Evolutionary conservation across 176 grass and related monocot genomes (phyloP).

Genomic region (Rhipidocladum racemiflorum): DNA sequence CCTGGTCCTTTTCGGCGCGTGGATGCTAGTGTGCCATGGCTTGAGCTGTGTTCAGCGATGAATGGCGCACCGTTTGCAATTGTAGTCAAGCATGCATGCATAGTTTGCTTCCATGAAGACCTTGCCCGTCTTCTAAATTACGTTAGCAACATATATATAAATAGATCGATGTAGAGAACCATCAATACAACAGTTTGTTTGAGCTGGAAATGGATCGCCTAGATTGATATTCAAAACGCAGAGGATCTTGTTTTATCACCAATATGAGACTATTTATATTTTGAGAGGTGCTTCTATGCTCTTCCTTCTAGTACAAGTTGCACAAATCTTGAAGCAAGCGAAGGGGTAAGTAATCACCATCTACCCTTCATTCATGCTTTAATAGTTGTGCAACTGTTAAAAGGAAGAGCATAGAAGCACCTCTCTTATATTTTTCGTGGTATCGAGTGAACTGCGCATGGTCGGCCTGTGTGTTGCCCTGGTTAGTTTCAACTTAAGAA

Average conservation of each 20-base stretch:
- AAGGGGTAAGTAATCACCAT: too few relatives aligned
- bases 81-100: not conserved
- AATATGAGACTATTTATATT: too few relatives aligned
- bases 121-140: not conserved
- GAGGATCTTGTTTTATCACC: too few relatives aligned
- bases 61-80: not conserved
- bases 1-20: conserved; percentile 63
- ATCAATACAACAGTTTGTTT: not conserved
- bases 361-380: too few relatives aligned
- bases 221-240: not conserved
- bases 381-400: too few relatives aligned
- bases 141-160: not conserved
- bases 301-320: too few relatives aligned
- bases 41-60: conserved; percentile 54
- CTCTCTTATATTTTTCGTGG: too few relatives aligned
- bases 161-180: not conserved
- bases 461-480: not conserved
- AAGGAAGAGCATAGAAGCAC: too few relatives aligned
- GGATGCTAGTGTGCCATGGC: conserved; percentile 66
- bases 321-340: too few relatives aligned
- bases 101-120: not conserved
- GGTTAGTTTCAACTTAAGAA: not conserved
- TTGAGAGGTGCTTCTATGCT: too few relatives aligned
- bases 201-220: not conserved
- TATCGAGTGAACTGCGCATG: not conserved